Base-by-base conservation (phyloP, 352 stramenopile genomes). In the Pythium brassicae region DNA sequence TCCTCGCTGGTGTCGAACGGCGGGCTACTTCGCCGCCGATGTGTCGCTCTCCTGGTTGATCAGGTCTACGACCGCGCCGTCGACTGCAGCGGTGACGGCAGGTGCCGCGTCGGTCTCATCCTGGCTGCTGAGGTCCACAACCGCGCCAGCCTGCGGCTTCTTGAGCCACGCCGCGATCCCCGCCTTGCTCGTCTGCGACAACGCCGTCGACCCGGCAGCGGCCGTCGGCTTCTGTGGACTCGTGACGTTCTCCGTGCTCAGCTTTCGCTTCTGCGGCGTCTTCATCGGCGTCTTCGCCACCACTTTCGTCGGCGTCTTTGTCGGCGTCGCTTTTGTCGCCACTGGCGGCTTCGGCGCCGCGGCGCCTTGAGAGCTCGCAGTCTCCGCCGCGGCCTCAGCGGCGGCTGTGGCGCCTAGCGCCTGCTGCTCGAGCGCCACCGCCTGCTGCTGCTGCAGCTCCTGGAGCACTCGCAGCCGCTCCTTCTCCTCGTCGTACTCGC, bases 401-500 rank as follows among this genome's bases (percentile, higher is more conserved):
- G 22, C 11, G 3, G n/a, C 55, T 64, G 40, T 35, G 65, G 57
- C 40, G 72, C 50, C 50, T 66, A 60, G 51, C 45, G 65, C 42
- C 43, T 71, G 69, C 40, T 46, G 43, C 53, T 72, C 50, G 29
- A 40, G 44, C 32, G 53, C 35, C 17, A 52, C 19, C 48, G 62
- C 22, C 32, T 81, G 59, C 25, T 56, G 49, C 51, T 56, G 46
- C 10, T 72, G 58, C 25, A 68, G 57, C 40, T 72, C 66, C 47
- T 59, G 61, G 32, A 59, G 53, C 46, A 53, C 51, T 49, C 66
- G 63, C 44, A 67, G 27, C n/a, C 62, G 65, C 32, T 76, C 66
- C 22, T 74, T 66, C 47, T 74, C 66, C 51, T 62, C 59, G 52
- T 83, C 66, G 45, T 71, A 73, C 45, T 81, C 75, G 20, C 71